Evolutionary conservation across 2,329 filamentous ascomycete genomes (phyloP), one percentile per base, ranked within the genome.

Genomic region (Camptophora hylomeconis): DNA sequence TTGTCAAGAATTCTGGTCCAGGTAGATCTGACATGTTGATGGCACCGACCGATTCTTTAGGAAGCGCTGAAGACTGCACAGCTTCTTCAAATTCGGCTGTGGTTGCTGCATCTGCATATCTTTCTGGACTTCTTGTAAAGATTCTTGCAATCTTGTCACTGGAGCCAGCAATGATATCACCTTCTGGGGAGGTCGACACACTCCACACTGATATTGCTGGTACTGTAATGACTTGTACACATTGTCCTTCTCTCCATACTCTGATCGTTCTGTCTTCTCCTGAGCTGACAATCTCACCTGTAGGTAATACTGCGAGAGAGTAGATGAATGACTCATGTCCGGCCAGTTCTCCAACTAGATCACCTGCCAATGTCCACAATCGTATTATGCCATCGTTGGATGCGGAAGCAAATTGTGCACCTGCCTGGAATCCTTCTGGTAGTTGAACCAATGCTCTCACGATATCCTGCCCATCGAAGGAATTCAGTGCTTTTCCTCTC

Each of bases 251-350:
- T 42, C 70, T 76, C 89, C 92, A 98, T 49, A 98, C 63, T 29
- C 83, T 72, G 18, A 92, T 72, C 0, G 89, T 94, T n/a, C 89
- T 72, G 55, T 98, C 89, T 54, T 98, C 89, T 11, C 84, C 84
- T 2, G 82, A 75, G 52, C 87, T 95, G 26, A 92, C 79, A 17
- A 98, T 63, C 49, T 94, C 84, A 5, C 87, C 87, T 0, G 79
- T 75, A 0, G 87, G 80, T 7, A 92, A 59, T 13, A 70, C 67
- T 2, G 79, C 67, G 9, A 98, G 59, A 5, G 80, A 79, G 54
- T 98, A 98, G 33, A 98, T 89, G 51, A 93, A 98, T 49, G 78
- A 92, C 33, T 92, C 84, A 46, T 98, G 92, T 1, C 87, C 89
- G 35, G 76, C 70, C 3, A 98, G 63, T 51, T 86, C 75, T 7